Evolutionary conservation across 352 stramenopile genomes (phyloP).

Genomic region (Sclerospora graminicola): DNA sequence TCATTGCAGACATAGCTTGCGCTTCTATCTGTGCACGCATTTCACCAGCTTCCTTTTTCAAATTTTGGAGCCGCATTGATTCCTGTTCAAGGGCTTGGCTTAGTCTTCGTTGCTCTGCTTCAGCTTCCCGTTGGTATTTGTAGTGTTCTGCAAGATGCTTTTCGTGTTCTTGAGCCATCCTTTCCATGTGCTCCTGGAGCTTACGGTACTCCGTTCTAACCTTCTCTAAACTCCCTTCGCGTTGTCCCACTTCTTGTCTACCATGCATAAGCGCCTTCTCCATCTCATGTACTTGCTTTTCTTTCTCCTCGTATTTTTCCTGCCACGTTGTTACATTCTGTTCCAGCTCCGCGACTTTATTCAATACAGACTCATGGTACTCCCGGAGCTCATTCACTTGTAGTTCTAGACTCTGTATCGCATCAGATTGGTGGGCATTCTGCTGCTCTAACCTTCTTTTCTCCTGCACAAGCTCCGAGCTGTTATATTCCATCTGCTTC

Average conservation of each 20-base stretch:
- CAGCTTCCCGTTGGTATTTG: constrained; percentile 26
- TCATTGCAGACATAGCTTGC: constrained; percentile 31
- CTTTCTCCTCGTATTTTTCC: constrained; percentile 25
- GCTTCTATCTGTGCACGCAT: constrained; percentile 32
- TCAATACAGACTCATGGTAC: constrained; percentile 24
- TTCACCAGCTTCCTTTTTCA: constrained; percentile 28
- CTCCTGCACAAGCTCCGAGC: constrained; percentile 24
- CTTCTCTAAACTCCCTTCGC: constrained; percentile 23
- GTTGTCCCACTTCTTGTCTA: constrained; percentile 26
- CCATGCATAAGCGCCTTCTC: constrained; percentile 19
- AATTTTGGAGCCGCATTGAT: constrained; percentile 22
- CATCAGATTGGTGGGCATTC: constrained; percentile 22
- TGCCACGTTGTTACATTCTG: constrained; percentile 28
- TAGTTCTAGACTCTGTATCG: constrained; percentile 28
- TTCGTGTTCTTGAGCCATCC: constrained; percentile 34
- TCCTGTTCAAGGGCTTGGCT: constrained; percentile 29
- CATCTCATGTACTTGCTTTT: constrained; percentile 19
- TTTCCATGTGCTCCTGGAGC: constrained; percentile 33
- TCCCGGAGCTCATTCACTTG: constrained; percentile 36
- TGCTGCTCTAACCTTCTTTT: constrained; percentile 37
- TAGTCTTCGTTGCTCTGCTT: constrained; percentile 30
- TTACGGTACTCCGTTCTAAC: constrained; percentile 34
- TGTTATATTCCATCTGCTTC: constrained; percentile 37
- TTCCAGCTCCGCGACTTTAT: constrained; percentile 24
- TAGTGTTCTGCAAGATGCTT: constrained; percentile 33